Evolutionary conservation across 2,329 filamentous ascomycete genomes (phyloP).

Genomic region (Pezicula neosporulosa): DNA sequence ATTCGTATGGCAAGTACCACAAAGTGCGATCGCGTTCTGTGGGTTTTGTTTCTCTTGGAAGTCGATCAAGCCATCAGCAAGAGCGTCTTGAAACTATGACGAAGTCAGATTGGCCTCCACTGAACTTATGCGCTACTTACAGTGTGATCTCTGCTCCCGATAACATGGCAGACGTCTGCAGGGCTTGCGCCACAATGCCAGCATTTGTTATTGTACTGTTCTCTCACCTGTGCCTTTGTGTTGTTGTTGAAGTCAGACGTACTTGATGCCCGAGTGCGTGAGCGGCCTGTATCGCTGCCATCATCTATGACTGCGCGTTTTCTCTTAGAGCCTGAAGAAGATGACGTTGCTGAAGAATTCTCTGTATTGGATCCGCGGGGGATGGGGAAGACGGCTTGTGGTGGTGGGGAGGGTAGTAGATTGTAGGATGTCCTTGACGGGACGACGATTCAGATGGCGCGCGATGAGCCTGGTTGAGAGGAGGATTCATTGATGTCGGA

Average conservation of each 20-base stretch:
- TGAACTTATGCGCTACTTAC: slow-evolving; percentile 11
- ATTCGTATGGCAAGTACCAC: slow-evolving; percentile 14
- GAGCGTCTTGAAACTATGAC: slow-evolving; percentile 12
- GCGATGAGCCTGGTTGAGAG: slow-evolving; percentile 8
- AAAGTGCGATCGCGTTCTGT: slow-evolving; percentile 16
- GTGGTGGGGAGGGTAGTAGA: slow-evolving; percentile 6
- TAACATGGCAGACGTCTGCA: slow-evolving; percentile 16
- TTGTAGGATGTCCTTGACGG: slow-evolving; percentile 9
- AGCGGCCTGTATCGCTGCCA: background rate
- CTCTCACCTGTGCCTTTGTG: slow-evolving; percentile 10
- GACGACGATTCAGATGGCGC: slow-evolving; percentile 12
- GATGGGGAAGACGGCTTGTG: slow-evolving; percentile 10
- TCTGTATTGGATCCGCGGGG: slow-evolving; percentile 5
- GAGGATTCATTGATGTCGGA: slow-evolving; percentile 13
- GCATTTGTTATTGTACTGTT: slow-evolving; percentile 16
- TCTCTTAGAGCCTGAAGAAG: slow-evolving; percentile 10
- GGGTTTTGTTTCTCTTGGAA: slow-evolving; percentile 14
- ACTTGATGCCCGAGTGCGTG: slow-evolving; percentile 12
- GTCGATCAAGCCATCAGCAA: slow-evolving; percentile 14
- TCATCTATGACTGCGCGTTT: slow-evolving; percentile 12
- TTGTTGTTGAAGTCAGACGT: slow-evolving; percentile 17
- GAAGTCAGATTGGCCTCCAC: slow-evolving; percentile 12
- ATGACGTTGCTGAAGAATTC: slow-evolving; percentile 13
- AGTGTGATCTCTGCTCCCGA: slow-evolving; percentile 15
- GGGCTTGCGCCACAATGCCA: slow-evolving; percentile 16